phyloP scores from a whole-genome alignment of 1,139 yeast species.

The Protomyces macrosporus region DNA sequence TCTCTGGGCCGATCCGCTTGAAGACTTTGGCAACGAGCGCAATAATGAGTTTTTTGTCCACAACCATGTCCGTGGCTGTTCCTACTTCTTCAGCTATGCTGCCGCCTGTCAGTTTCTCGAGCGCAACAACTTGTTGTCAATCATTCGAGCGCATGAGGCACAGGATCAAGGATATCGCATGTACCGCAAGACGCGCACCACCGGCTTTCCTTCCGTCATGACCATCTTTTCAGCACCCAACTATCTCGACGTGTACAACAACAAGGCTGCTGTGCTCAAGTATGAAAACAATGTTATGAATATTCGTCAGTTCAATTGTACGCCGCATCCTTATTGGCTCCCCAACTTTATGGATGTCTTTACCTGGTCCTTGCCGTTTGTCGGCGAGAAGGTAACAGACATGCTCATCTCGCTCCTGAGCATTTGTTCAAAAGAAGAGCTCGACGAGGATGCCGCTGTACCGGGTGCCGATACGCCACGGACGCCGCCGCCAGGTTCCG shows the following conservation, averaged over 20 bases:
- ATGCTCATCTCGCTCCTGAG: constrained; percentile 86
- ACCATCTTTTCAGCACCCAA: constrained; percentile 96
- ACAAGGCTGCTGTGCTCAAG: constrained; percentile 88
- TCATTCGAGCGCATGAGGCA: constrained; percentile 95
- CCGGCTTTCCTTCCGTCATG: constrained; percentile 88
- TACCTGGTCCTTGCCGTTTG: constrained; percentile 96
- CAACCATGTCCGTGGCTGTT: constrained; percentile 86
- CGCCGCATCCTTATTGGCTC: constrained; percentile 95
- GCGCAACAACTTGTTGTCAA: constrained; percentile 69
- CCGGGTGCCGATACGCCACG: constrained; percentile 25
- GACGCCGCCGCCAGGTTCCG: constrained; percentile 29
- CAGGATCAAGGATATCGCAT: constrained; percentile 90
- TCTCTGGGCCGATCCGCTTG: constrained; percentile 94
- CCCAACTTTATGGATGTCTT: constrained; percentile 97
- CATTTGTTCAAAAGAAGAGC: constrained; percentile 91
- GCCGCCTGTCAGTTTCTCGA: constrained; percentile 81
- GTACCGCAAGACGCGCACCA: constrained; percentile 77
- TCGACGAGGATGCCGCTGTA: constrained; percentile 54
- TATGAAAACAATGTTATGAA: constrained; percentile 87
- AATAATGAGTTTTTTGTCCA: constrained; percentile 54
- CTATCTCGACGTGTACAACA: constrained; percentile 85
- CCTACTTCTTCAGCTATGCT: constrained; percentile 78
- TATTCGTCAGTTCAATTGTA: constrained; percentile 84
- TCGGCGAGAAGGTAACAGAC: constrained; percentile 90
- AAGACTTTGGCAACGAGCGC: constrained; percentile 72